Percentiles rank a stretch among this genome's conserved stretches.
These are phyloP conservation scores for Penicillium sp. DNA, from an alignment of 2,329 filamentous ascomycete species.

Conservation along the genomic window DNA sequence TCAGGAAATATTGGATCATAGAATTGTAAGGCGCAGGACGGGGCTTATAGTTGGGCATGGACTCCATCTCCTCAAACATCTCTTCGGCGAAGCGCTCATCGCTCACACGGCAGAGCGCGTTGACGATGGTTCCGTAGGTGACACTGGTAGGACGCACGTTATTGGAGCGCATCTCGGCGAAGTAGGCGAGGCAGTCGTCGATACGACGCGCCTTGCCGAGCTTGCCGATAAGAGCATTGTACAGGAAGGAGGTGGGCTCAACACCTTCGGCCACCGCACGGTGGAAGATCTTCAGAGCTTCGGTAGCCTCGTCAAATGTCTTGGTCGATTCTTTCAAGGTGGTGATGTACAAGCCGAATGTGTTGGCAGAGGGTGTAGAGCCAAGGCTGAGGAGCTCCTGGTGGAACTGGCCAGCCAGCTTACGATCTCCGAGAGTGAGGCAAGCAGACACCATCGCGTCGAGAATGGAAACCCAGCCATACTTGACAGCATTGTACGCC, in stretches of 20 bases:
- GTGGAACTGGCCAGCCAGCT: conserved; percentile 80
- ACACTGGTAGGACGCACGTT: conserved; percentile 95
- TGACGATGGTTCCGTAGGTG: conserved; percentile 97
- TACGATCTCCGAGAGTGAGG: conserved; percentile 76
- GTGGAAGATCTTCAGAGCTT: conserved; percentile 96
- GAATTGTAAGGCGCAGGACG: conserved; percentile 97
- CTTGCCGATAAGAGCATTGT: conserved; percentile 97
- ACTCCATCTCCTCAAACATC: conserved; percentile 98
- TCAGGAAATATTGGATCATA: conserved; percentile 99
- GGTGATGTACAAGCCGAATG: conserved; percentile 98
- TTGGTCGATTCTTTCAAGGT: conserved; percentile 95
- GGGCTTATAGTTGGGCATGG: conserved; percentile 97
- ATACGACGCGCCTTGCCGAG: conserved; percentile 96
- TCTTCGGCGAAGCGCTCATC: conserved; percentile 98
- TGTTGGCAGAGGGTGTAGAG: conserved; percentile 90
- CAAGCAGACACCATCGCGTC: conserved; percentile 96
- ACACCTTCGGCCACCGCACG: conserved; percentile 91
- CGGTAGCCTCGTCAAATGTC: conserved; percentile 95
- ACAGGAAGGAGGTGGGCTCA: conserved; percentile 92
- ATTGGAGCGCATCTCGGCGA: conserved; percentile 91
- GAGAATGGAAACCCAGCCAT: conserved; percentile 94
- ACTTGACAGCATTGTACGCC: conserved; percentile 83
- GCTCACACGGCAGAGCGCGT: conserved; percentile 92
- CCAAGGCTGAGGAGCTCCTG: conserved; percentile 90
- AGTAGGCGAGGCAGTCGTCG: conserved; percentile 97